Evolutionary conservation across 1,139 yeast genomes (phyloP).

Genomic region (Oligophagozyma castellii): DNA sequence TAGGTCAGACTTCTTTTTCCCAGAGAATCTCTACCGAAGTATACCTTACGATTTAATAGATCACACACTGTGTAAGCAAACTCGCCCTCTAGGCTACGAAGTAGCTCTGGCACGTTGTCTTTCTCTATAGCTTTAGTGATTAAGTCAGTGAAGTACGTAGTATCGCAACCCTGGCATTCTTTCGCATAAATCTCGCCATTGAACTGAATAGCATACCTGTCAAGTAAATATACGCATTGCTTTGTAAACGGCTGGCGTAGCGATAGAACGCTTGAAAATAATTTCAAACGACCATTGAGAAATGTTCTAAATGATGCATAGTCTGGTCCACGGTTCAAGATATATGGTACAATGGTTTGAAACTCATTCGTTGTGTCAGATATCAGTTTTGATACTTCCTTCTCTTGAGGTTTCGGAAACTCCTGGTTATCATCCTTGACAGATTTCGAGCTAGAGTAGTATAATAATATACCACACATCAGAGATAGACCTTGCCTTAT

Average conservation of each 20-base stretch:
- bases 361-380: background rate
- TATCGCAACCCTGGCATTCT: conserved; percentile 31
- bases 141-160: conserved; percentile 28
- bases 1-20: conserved; percentile 72
- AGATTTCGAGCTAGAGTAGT: background rate
- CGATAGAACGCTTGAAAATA: conserved; percentile 56
- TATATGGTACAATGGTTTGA: conserved; percentile 21
- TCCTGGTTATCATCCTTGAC: background rate
- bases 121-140: conserved; percentile 12
- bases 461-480: conserved; percentile 3
- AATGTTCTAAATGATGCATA: conserved; percentile 22
- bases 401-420: background rate
- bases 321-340: conserved; percentile 46
- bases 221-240: conserved; percentile 43
- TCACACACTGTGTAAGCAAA: conserved; percentile 55
- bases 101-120: conserved; percentile 24
- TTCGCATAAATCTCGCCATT: conserved; percentile 83
- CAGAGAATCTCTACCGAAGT: conserved; percentile 72
- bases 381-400: background rate
- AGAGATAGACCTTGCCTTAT: background rate
- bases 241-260: conserved; percentile 60
- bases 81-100: conserved; percentile 54
- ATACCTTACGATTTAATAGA: conserved; percentile 27
- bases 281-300: conserved; percentile 10
- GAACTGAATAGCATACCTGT: conserved; percentile 43